phyloP scores from a whole-genome alignment of 805 yeast species.

The Debaryomyces hansenii region DNA sequence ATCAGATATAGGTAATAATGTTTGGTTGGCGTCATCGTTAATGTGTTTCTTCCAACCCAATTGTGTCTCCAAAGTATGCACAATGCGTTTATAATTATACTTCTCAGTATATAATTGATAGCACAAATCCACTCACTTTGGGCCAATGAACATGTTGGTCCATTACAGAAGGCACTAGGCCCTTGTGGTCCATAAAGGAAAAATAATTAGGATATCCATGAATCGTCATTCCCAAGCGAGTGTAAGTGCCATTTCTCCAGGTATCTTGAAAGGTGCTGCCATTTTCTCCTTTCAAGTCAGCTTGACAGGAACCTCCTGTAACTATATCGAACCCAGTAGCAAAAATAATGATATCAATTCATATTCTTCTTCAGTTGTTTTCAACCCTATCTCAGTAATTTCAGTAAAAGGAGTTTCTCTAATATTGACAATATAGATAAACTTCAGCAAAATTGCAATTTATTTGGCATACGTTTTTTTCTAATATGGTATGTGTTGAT shows the following conservation, averaged over 20 bases:
- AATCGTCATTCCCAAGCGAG: slow-evolving; percentile 21
- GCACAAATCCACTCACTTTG: slow-evolving; percentile 18
- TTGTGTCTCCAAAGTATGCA: slow-evolving; percentile 18
- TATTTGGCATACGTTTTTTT: too few relatives aligned
- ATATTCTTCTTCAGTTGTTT: slow-evolving; percentile 8
- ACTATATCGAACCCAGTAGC: slow-evolving; percentile 20
- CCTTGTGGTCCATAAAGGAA: slow-evolving; percentile 30
- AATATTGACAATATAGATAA: slow-evolving; percentile 21
- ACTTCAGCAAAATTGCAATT: too few relatives aligned
- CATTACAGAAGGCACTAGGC: slow-evolving; percentile 28
- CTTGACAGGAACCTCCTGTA: slow-evolving; percentile 15
- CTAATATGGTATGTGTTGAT: slow-evolving; percentile 13
- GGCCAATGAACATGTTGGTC: slow-evolving; percentile 23
- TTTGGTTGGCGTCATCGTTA: slow-evolving; percentile 12
- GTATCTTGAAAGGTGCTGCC: slow-evolving; percentile 12
- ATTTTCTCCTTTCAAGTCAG: slow-evolving; percentile 1
- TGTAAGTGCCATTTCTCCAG: slow-evolving; percentile 20
- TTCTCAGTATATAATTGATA: slow-evolving; percentile 9
- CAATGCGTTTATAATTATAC: slow-evolving; percentile 8
- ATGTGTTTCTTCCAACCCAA: slow-evolving; percentile 15
- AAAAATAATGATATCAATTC: slow-evolving; percentile 14
- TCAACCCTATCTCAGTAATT: slow-evolving; percentile 14
- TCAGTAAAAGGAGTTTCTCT: slow-evolving; percentile 8
- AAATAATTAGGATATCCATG: slow-evolving; percentile 27
- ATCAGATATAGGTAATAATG: slow-evolving; percentile 20